A percentile compares a stretch with the other conserved stretches of the same genome.
phyloP scores from a whole-genome alignment of 352 stramenopile genomes.

The Pythium aristosporum region DNA sequence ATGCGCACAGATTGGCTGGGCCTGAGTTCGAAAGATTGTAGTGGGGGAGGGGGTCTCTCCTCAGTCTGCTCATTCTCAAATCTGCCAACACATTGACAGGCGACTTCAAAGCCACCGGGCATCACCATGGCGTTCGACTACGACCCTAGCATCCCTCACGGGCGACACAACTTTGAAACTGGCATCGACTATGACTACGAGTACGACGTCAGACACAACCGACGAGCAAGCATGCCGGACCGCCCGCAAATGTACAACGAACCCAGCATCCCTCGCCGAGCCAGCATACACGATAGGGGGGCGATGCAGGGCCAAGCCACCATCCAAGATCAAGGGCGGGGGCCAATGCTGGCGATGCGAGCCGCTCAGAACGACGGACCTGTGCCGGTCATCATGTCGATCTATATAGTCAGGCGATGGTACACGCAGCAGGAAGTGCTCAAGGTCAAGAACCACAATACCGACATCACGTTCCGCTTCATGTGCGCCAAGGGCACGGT shows the following conservation, averaged over 20 bases:
- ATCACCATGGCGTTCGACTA: too few species aligned
- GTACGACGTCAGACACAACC: neutral
- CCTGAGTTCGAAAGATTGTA: too few species aligned
- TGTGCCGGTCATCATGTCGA: neutral
- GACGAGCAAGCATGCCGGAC: too few species aligned
- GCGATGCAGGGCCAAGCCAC: too few species aligned
- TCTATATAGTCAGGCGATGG: conserved; percentile 2
- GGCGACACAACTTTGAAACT: neutral
- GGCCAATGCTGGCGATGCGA: neutral
- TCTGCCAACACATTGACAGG: too few species aligned
- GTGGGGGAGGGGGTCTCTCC: too few species aligned
- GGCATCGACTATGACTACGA: neutral
- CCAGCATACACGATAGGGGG: too few species aligned
- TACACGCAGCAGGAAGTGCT: conserved; percentile 9
- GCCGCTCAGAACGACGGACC: neutral
- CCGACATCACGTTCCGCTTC: neutral
- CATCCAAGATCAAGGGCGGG: neutral
- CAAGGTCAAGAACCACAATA: conserved; percentile 17
- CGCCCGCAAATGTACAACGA: too few species aligned
- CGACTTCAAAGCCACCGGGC: too few species aligned
- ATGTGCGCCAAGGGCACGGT: conserved; percentile 2
- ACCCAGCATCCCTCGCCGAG: too few species aligned
- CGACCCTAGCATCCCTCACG: neutral
- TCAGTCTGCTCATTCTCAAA: too few species aligned
- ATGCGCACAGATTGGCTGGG: too few species aligned